phyloP scores from a whole-genome alignment of 805 yeast species.

The Brettanomyces custersianus region DNA sequence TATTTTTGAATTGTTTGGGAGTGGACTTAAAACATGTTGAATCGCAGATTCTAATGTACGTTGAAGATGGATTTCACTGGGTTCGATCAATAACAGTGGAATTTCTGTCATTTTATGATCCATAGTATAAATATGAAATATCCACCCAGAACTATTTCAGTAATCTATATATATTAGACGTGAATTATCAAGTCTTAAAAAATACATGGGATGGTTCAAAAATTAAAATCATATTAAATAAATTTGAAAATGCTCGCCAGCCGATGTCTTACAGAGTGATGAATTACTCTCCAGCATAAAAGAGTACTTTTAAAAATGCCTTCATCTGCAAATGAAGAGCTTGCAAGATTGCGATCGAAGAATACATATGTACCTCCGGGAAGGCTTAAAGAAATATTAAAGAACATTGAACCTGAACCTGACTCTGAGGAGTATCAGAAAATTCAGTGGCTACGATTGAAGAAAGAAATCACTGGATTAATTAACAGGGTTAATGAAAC shows the following conservation, averaged over 20 bases:
- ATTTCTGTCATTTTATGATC: background rate
- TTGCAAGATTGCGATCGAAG: slow-evolving; percentile 30
- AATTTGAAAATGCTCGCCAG: too few species aligned
- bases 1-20: background rate
- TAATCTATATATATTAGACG: too few species aligned
- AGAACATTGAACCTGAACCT: slow-evolving; percentile 11
- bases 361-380: slow-evolving; percentile 51
- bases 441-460: slow-evolving; percentile 47
- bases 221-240: too few species aligned
- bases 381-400: slow-evolving; percentile 34
- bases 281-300: too few species aligned
- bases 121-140: background rate
- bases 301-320: too few species aligned
- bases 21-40: background rate
- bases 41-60: background rate
- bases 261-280: too few species aligned
- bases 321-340: too few species aligned
- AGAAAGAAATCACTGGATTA: slow-evolving; percentile 36
- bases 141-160: background rate
- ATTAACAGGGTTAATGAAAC: slow-evolving; percentile 35
- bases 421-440: slow-evolving; percentile 35
- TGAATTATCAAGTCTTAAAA: too few species aligned
- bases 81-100: slow-evolving; percentile 1
- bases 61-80: background rate
- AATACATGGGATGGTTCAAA: too few species aligned